Conservation (phyloP, 2,329 filamentous ascomycete genomes). For the Pezicula neosporulosa region DNA sequence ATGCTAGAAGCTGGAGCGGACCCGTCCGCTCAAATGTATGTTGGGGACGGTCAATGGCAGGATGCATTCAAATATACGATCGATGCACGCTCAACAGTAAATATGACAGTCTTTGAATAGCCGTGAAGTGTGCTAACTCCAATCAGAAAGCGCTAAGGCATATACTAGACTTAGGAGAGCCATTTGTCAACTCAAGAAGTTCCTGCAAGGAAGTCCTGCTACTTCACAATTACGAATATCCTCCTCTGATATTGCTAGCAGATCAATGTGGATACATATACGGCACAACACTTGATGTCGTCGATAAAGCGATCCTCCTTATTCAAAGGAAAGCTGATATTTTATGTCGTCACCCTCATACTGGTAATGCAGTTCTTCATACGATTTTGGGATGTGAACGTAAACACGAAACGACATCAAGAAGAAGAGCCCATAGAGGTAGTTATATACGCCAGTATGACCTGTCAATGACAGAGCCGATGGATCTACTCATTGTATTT, state of each 20-base stretch:
- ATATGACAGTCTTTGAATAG: neutral
- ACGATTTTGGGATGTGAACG: conserved; percentile 2
- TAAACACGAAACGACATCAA: neutral
- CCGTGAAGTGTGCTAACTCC: conserved; percentile 4
- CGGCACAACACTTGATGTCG: neutral
- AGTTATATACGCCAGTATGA: neutral
- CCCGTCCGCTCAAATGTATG: conserved; percentile 1
- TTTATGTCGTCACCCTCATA: neutral
- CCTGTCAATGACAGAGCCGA: conserved; percentile 4
- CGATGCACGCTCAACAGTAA: neutral
- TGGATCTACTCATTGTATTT: conserved; percentile 11
- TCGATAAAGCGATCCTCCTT: conserved; percentile 16
- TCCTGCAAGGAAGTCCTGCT: neutral
- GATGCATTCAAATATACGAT: neutral
- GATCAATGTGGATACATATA: conserved; percentile 1
- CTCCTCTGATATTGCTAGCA: conserved; percentile 5
- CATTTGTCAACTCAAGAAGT: conserved; percentile 4
- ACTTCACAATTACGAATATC: neutral
- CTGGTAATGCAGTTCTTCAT: conserved; percentile 12
- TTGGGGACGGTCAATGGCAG: neutral
- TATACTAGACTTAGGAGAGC: conserved; percentile 10
- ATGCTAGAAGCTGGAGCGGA: conserved; percentile 11
- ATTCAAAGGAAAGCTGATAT: conserved; percentile 8
- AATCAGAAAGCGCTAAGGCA: conserved; percentile 4
- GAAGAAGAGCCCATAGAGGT: neutral